These are phyloP conservation scores for Cardamine resedifolia DNA, from an alignment of 345 rosid genomes.

Conservation along the genomic window DNA sequence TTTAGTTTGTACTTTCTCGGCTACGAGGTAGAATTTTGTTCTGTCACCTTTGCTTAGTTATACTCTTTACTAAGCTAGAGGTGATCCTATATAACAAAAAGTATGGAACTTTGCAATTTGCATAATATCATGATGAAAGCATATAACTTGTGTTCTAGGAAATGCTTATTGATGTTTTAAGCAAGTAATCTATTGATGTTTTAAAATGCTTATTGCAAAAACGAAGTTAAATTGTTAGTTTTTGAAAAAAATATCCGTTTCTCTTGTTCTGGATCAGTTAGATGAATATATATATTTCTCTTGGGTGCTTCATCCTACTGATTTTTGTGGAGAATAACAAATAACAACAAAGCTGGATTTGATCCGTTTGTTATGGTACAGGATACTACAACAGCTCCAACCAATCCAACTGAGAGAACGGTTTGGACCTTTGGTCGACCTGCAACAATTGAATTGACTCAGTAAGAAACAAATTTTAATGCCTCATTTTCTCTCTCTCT, in stretches of 20 bases:
- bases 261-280: background rate
- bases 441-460: constrained; percentile 90
- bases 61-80: background rate
- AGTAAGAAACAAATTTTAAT: constrained; percentile 46
- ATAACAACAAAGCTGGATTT: background rate
- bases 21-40: constrained; percentile 66
- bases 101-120: constrained; percentile 2
- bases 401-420: constrained; percentile 70
- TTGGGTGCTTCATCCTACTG: background rate
- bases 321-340: background rate
- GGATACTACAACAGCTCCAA: constrained; percentile 77
- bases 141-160: background rate
- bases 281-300: background rate
- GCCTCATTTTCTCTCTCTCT: constrained; percentile 4
- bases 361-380: constrained; percentile 32
- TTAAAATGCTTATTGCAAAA: background rate
- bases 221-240: background rate
- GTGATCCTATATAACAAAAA: background rate
- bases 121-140: background rate
- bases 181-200: background rate
- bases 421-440: constrained; percentile 77
- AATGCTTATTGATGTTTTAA: no score
- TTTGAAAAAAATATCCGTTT: background rate
- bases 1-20: constrained; percentile 89
- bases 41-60: background rate